Percentiles rank a stretch among this genome's conserved stretches.
phyloP scores from a whole-genome alignment of 2,329 filamentous ascomycete species.

The Diaporthe australafricana region DNA sequence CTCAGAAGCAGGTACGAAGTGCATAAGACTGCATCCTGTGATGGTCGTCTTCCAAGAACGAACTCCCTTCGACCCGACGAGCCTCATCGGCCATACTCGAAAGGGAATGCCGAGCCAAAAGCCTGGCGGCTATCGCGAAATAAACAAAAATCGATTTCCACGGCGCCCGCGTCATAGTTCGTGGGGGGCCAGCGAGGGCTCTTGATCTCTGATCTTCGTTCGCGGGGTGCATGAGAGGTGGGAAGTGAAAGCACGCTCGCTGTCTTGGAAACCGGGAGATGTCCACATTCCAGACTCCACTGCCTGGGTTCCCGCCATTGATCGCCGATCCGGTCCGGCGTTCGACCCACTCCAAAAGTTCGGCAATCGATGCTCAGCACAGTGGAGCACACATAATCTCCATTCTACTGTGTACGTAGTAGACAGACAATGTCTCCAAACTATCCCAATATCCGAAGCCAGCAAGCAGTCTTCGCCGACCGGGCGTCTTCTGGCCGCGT shows the following conservation, averaged over 20 bases:
- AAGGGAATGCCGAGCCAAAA: not conserved
- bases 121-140: conserved; percentile 17
- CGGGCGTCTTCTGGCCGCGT: not conserved
- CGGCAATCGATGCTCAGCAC: not conserved
- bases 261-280: not conserved
- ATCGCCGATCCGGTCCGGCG: conserved; percentile 23
- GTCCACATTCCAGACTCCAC: not conserved
- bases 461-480: not conserved
- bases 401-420: too few relatives aligned
- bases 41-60: conserved; percentile 2
- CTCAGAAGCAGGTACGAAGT: conserved; percentile 23
- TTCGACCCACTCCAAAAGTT: conserved; percentile 7
- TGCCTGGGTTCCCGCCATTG: not conserved
- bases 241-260: not conserved
- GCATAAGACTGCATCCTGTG: conserved; percentile 20
- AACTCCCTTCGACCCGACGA: not conserved
- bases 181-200: conserved; percentile 14
- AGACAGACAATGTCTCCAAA: too few relatives aligned
- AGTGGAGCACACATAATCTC: not conserved
- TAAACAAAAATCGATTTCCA: not conserved
- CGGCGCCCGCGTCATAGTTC: conserved; percentile 19
- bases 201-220: conserved; percentile 12
- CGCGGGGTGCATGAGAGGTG: conserved; percentile 28
- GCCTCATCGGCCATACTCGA: conserved; percentile 11
- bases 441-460: too few relatives aligned